A percentile compares a stretch with the other conserved stretches of the same genome.
These are phyloP conservation scores for Aspergillus egyptiacus DNA, from an alignment of 495 filamentous ascomycete genomes.

Conservation along the genomic window DNA sequence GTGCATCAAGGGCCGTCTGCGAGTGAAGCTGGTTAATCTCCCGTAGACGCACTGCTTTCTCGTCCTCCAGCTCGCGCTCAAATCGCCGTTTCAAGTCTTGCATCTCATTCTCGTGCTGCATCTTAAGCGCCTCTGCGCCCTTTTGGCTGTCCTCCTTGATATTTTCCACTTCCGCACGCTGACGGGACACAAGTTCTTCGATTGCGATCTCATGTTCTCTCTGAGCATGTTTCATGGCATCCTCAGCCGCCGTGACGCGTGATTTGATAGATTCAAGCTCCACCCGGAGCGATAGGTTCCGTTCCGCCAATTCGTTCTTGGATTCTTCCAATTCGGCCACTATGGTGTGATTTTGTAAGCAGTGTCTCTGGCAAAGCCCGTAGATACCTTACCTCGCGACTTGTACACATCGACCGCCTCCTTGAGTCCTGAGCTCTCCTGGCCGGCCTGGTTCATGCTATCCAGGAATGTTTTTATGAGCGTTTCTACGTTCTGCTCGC, in stretches of 20 bases:
- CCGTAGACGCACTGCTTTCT: constrained; percentile 48
- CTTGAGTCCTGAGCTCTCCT: constrained; percentile 57
- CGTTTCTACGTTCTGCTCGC: constrained; percentile 59
- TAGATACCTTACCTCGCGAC: constrained; percentile 57
- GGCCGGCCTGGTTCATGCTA: constrained; percentile 54
- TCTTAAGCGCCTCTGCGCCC: constrained; percentile 32
- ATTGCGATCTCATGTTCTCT: constrained; percentile 51
- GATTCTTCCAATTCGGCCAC: constrained; percentile 62
- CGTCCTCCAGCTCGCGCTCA: constrained; percentile 58
- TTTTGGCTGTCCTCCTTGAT: constrained; percentile 34
- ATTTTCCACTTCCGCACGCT: constrained; percentile 45
- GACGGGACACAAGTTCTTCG: constrained; percentile 49
- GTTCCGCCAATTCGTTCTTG: constrained; percentile 49
- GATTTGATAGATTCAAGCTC: constrained; percentile 54
- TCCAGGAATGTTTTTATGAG: constrained; percentile 55
- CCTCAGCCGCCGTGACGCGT: constrained; percentile 38
- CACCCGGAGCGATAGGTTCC: constrained; percentile 49
- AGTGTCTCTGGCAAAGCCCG: neutral
- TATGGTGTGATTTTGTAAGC: constrained; percentile 27
- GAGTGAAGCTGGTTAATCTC: constrained; percentile 63
- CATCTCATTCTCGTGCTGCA: constrained; percentile 46
- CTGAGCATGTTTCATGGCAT: constrained; percentile 45
- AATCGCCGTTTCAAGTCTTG: constrained; percentile 42
- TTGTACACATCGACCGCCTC: constrained; percentile 67
- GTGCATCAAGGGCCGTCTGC: constrained; percentile 55